Evolutionary conservation across 169 alveolate genomes (phyloP).

Genomic region (Plasmodium berghei): DNA sequence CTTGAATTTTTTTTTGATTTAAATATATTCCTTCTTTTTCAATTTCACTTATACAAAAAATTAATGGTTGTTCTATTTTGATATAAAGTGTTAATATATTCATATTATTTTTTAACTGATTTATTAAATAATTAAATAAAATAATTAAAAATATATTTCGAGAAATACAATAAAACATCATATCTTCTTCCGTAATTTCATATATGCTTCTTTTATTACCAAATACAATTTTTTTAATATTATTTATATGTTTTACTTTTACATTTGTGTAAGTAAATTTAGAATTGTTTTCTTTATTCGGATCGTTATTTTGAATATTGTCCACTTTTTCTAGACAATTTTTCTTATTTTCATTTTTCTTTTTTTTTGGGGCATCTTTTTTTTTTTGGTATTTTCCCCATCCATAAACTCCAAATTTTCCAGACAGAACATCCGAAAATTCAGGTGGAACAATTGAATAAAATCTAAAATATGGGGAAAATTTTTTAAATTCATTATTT

Average conservation of each 20-base stretch:
- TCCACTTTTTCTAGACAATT: not conserved
- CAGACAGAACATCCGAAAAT: slow-evolving; percentile 64
- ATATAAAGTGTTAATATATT: slow-evolving; percentile 43
- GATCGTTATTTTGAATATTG: not conserved
- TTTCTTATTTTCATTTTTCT: not conserved
- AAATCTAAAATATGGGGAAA: not conserved
- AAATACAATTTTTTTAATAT: slow-evolving; percentile 49
- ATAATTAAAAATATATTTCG: slow-evolving; percentile 38
- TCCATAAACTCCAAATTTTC: slow-evolving; percentile 47
- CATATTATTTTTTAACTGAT: slow-evolving; percentile 12
- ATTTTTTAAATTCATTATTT: not conserved
- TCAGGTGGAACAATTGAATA: slow-evolving; percentile 53
- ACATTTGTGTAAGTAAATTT: slow-evolving; percentile 27
- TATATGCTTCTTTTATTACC: slow-evolving; percentile 67
- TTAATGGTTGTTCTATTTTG: slow-evolving; percentile 66
- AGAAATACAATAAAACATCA: slow-evolving; percentile 47
- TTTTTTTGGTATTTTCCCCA: slow-evolving; percentile 68
- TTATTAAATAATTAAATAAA: slow-evolving; percentile 37
- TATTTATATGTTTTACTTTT: slow-evolving; percentile 12
- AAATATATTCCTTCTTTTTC: slow-evolving; percentile 67
- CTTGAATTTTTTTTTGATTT: slow-evolving; percentile 60
- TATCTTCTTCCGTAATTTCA: slow-evolving; percentile 73
- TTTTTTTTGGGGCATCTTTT: slow-evolving; percentile 11
- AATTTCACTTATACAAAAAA: slow-evolving; percentile 60
- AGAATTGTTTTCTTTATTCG: not conserved